Percentiles rank a stretch among this genome's conserved stretches.
phyloP scores from a whole-genome alignment of 2,329 filamentous ascomycete species.

The Aureobasidium lini region DNA sequence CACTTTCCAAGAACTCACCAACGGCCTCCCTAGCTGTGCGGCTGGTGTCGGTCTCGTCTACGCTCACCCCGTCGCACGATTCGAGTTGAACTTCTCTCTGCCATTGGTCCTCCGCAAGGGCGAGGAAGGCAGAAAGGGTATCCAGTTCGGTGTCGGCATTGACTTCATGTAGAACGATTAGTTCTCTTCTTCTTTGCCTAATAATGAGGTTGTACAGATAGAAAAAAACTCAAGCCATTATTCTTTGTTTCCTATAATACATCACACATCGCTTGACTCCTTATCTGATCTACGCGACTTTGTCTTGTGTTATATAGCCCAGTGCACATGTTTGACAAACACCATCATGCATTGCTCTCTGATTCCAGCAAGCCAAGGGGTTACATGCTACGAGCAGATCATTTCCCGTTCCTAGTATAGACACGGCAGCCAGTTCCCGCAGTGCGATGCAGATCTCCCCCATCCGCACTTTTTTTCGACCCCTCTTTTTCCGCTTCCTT shows the following conservation, averaged over 20 bases:
- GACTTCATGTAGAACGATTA: constrained; percentile 66
- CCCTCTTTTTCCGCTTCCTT: neutral
- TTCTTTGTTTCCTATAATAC: neutral
- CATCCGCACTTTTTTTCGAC: neutral
- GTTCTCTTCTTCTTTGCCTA: neutral
- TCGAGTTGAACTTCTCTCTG: constrained; percentile 92
- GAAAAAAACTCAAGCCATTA: constrained; percentile 4
- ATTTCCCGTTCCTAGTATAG: neutral
- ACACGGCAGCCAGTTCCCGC: neutral
- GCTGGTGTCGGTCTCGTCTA: constrained; percentile 90
- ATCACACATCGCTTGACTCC: neutral
- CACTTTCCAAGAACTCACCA: constrained; percentile 63
- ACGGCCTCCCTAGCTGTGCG: constrained; percentile 73
- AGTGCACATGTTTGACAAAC: neutral
- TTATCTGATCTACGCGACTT: neutral
- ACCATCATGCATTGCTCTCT: neutral
- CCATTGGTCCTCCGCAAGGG: constrained; percentile 74
- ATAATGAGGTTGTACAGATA: constrained; percentile 10
- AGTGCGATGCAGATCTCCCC: neutral
- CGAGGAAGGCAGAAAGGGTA: constrained; percentile 81
- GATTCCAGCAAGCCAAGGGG: neutral
- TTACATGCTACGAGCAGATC: neutral
- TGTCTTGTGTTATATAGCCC: neutral
- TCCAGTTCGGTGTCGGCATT: constrained; percentile 94
- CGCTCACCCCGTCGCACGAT: constrained; percentile 84